Conservation (phyloP, 1,139 yeast species). For the Yamadazyma buinensis region DNA sequence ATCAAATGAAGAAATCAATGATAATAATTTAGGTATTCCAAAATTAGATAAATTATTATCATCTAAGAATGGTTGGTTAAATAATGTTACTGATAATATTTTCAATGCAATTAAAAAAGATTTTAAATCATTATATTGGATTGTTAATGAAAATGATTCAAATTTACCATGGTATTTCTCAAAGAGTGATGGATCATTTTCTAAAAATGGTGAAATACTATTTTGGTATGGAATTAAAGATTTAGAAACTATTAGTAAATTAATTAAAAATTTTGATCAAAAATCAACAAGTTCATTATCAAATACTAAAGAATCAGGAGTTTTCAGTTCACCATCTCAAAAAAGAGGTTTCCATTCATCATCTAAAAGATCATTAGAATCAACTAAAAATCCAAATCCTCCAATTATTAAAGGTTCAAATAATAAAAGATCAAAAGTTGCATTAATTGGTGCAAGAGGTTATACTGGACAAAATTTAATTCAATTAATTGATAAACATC, state of each 20-base stretch:
- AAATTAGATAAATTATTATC: slow-evolving; percentile 83
- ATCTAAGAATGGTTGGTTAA: slow-evolving; percentile 91
- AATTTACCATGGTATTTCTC: slow-evolving; percentile 90
- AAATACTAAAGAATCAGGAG: slow-evolving; percentile 39
- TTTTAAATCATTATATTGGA: slow-evolving; percentile 75
- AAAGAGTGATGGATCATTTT: slow-evolving; percentile 90
- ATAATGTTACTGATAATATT: slow-evolving; percentile 93
- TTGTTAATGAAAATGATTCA: slow-evolving; percentile 84
- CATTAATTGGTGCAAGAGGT: slow-evolving; percentile 97
- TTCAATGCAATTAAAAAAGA: slow-evolving; percentile 81
- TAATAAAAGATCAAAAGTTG: slow-evolving; percentile 64
- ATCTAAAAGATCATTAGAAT: slow-evolving; percentile 38
- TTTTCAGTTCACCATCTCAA: slow-evolving; percentile 35
- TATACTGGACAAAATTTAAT: slow-evolving; percentile 94
- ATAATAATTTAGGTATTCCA: slow-evolving; percentile 42
- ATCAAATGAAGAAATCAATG: slow-evolving; percentile 13
- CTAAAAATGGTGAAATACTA: slow-evolving; percentile 82
- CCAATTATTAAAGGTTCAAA: slow-evolving; percentile 63
- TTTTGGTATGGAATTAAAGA: slow-evolving; percentile 93
- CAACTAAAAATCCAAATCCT: slow-evolving; percentile 66
- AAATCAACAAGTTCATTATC: slow-evolving; percentile 27
- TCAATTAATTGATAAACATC: slow-evolving; percentile 80
- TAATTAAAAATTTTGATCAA: slow-evolving; percentile 62
- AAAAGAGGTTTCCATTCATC: slow-evolving; percentile 34
- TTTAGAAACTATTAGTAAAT: slow-evolving; percentile 50